Base-by-base conservation (phyloP, 768 basidiomycete species). In the Symmetrospora coprosmae region DNA sequence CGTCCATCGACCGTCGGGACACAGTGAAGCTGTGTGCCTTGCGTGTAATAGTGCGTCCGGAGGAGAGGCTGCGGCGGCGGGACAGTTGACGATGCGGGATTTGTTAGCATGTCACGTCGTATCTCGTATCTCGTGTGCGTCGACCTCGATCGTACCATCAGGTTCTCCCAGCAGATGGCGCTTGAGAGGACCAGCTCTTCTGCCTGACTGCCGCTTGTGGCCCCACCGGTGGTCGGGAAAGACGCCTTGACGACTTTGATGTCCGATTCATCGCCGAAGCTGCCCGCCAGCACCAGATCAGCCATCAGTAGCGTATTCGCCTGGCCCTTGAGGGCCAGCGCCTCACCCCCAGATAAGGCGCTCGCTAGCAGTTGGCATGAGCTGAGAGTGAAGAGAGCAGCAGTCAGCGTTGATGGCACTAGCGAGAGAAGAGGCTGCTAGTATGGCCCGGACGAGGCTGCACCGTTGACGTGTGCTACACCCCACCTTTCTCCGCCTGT, bases 291-390 rank as follows among this genome's bases (percentile, higher is more conserved):
- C 37, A 71, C 73, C 48, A 76, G 71, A 49, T 79, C n/a, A n/a
- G n/a, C n/a, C n/a, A n/a, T n/a, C n/a, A n/a, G n/a, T n/a, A n/a
- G n/a, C n/a, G n/a, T n/a, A n/a, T n/a, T n/a, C n/a, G n/a, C n/a
- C n/a, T n/a, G n/a, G n/a, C n/a, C n/a, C n/a, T n/a, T n/a, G n/a
- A n/a, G n/a, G n/a, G n/a, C n/a, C n/a, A n/a, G n/a, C n/a, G n/a
- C 25, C 2, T 81, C 78, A 14, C 79, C 78, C 21, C 82, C 82
- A 84, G 33, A 83, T 76, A 14, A 81, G 67, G 25, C 81, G 73
- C 66, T 84, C 83, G 50, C 73, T 64, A 0, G 74, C 82, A 7
- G 83, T 84, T 2, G 82, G 82, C 66, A 81, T 72, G 23, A 83
- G 66, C 72, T 83, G 82, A 82, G n/a, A n/a, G n/a, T n/a, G n/a